A percentile compares a stretch with the other conserved stretches of the same genome.
Evolutionary conservation across 2,329 filamentous ascomycete species (phyloP).

Genomic region (Alternaria panax): DNA sequence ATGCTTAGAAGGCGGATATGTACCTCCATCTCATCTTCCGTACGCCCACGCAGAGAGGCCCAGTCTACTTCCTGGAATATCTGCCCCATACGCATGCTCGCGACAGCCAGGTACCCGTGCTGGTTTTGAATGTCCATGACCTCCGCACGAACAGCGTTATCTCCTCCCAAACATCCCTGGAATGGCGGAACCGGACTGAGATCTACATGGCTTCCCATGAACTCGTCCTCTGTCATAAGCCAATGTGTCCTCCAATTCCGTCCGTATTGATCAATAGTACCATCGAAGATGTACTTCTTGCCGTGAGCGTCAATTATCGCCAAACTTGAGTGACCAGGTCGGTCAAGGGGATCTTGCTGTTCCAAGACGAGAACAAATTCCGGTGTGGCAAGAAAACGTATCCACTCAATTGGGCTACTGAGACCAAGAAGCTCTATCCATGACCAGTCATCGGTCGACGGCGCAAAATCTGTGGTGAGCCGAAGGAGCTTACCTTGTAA

Average conservation of each 20-base stretch:
- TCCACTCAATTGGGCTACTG: background rate
- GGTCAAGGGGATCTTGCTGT: background rate
- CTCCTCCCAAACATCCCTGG: background rate
- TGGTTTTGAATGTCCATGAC: background rate
- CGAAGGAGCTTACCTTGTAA: background rate
- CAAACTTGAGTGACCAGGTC: background rate
- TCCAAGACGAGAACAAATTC: background rate
- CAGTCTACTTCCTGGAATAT: background rate
- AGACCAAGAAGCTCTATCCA: background rate
- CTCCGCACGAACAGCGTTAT: background rate
- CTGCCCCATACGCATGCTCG: background rate
- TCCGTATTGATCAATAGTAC: slow-evolving; percentile 1
- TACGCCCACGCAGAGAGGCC: background rate
- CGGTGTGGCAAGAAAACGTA: background rate
- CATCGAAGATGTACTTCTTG: background rate
- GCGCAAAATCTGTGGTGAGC: background rate
- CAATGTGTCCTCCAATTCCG: background rate
- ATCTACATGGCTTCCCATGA: background rate
- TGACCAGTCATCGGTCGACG: background rate
- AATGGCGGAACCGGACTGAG: background rate
- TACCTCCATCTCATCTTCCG: background rate
- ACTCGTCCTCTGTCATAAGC: background rate
- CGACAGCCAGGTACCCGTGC: background rate
- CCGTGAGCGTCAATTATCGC: background rate
- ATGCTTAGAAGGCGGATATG: background rate